phyloP scores from a whole-genome alignment of 768 basidiomycete genomes.

The Boletus speciosus region DNA sequence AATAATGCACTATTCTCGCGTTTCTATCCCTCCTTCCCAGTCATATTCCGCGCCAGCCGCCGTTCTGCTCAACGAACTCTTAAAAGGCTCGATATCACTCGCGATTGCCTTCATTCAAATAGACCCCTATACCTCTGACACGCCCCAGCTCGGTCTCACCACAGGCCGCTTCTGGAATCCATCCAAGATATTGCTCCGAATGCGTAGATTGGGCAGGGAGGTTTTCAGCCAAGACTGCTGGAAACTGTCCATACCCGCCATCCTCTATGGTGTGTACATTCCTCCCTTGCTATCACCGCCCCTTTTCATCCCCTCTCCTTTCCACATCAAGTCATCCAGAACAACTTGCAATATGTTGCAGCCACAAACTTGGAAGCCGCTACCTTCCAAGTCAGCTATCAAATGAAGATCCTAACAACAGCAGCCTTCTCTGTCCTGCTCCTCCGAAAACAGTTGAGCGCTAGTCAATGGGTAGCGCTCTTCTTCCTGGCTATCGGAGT shows the following conservation, averaged over 20 bases:
- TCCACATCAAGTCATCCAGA: constrained; percentile 67
- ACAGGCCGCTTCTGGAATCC: constrained; percentile 37
- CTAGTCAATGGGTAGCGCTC: constrained; percentile 81
- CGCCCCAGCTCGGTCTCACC: constrained; percentile 29
- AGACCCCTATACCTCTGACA: constrained; percentile 36
- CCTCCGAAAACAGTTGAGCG: constrained; percentile 69
- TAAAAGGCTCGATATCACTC: constrained; percentile 88
- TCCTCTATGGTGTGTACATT: constrained; percentile 67
- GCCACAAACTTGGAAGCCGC: constrained; percentile 92
- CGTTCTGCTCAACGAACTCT: constrained; percentile 89
- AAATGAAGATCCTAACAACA: constrained; percentile 96
- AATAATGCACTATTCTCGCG: constrained; percentile 96
- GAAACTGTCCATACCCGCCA: constrained; percentile 96
- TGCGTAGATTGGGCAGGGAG: constrained; percentile 58
- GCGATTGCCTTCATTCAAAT: constrained; percentile 73
- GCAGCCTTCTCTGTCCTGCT: constrained; percentile 84
- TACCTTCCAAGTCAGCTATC: constrained; percentile 95
- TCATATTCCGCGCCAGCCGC: constrained; percentile 93
- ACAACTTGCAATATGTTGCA: constrained; percentile 93
- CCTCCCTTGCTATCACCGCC: neutral
- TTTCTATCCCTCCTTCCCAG: constrained; percentile 67
- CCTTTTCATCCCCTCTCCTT: constrained; percentile 6
- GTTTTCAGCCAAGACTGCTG: constrained; percentile 91
- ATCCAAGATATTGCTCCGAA: constrained; percentile 39
- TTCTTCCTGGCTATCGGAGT: constrained; percentile 85